These are phyloP conservation scores for Plectosphaerella plurivora DNA, from an alignment of 2,329 filamentous ascomycete species.

Conservation along the genomic window DNA sequence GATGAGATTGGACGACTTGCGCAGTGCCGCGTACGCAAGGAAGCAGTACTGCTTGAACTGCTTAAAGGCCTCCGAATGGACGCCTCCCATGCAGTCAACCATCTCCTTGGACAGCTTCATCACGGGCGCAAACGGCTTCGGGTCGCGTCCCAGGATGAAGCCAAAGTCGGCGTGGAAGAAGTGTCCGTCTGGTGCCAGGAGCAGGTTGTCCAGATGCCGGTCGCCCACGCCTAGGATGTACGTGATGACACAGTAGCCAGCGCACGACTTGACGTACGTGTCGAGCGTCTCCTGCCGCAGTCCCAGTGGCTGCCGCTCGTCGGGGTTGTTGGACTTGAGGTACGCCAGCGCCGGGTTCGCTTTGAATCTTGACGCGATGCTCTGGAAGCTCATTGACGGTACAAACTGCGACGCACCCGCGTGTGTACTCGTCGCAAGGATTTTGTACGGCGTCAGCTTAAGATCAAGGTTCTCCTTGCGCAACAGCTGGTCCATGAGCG, in stretches of 20 bases:
- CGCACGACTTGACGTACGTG: conserved; percentile 91
- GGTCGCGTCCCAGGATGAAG: conserved; percentile 94
- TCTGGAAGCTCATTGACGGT: conserved; percentile 77
- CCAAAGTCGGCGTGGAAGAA: conserved; percentile 99
- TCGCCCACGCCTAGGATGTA: conserved; percentile 96
- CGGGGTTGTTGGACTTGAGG: conserved; percentile 83
- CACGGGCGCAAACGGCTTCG: conserved; percentile 92
- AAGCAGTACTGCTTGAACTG: conserved; percentile 96
- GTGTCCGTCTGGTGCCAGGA: conserved; percentile 82
- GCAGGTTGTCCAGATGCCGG: conserved; percentile 89
- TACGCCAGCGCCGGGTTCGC: conserved; percentile 72
- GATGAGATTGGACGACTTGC: conserved; percentile 86
- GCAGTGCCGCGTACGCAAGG: conserved; percentile 84
- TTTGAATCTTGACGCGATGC: conserved; percentile 79
- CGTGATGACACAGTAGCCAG: conserved; percentile 97
- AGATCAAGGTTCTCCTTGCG: conserved; percentile 95
- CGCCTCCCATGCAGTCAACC: conserved; percentile 97
- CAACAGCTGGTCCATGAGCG: conserved; percentile 91
- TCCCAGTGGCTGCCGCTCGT: conserved; percentile 73
- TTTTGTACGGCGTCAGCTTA: conserved; percentile 92
- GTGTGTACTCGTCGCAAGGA: conserved; percentile 84
- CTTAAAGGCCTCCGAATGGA: conserved; percentile 73
- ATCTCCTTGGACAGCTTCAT: conserved; percentile 98
- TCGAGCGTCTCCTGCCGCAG: conserved; percentile 91
- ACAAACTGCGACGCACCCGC: conserved; percentile 94